Evolutionary conservation across 345 rosid genomes (phyloP).

Genomic region (Aethionema arabicum): DNA sequence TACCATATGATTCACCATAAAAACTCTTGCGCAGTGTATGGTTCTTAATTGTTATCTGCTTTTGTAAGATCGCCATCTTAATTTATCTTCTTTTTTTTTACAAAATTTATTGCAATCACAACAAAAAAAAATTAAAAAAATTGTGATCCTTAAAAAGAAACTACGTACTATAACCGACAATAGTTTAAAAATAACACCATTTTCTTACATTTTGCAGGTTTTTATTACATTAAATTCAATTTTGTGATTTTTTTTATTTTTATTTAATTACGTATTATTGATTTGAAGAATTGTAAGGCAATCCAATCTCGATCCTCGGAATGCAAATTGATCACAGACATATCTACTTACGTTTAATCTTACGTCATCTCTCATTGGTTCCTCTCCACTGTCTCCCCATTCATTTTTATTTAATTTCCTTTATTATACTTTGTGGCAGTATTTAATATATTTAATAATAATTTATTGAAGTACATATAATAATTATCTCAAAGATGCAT

Average conservation of each 20-base stretch:
- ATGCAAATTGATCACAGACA: slow-evolving; percentile 28
- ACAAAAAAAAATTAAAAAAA: no score
- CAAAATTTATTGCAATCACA: no score
- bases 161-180: no score
- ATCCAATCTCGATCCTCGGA: slow-evolving; percentile 16
- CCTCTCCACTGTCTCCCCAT: slow-evolving; percentile 1
- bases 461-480: slow-evolving; percentile 3
- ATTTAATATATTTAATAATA: neutral
- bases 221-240: neutral
- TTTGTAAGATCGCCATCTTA: neutral
- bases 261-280: no score
- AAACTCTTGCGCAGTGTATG: slow-evolving; percentile 13
- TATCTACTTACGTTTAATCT: neutral
- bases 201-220: neutral
- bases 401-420: no score
- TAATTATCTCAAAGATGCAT: slow-evolving; percentile 31
- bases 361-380: slow-evolving; percentile 22
- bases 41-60: neutral
- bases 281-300: slow-evolving; percentile 10
- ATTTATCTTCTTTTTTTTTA: no score
- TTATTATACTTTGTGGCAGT: no score
- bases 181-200: no score
- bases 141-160: no score
- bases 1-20: slow-evolving; percentile 10
- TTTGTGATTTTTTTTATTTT: neutral